Evolutionary conservation across 768 basidiomycete species (phyloP).

Genomic region (Podaxis sp.): DNA sequence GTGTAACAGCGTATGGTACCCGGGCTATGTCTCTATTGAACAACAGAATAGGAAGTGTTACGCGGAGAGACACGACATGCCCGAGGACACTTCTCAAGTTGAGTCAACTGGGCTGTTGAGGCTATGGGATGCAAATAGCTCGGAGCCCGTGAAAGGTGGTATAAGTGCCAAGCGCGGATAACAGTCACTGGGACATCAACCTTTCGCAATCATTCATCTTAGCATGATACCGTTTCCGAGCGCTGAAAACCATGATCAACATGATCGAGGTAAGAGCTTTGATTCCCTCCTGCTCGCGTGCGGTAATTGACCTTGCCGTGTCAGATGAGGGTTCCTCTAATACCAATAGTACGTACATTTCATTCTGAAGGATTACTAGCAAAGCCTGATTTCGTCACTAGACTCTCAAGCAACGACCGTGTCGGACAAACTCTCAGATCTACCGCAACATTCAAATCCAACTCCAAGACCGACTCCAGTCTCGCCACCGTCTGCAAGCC

Average conservation of each 20-base stretch:
- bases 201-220: not conserved
- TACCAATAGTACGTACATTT: not conserved
- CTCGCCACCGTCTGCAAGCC: not conserved
- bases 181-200: not conserved
- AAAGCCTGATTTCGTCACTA: not conserved
- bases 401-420: not conserved
- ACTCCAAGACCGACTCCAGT: not conserved
- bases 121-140: not conserved
- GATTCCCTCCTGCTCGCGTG: too few relatives aligned
- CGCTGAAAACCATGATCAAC: not conserved
- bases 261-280: not conserved
- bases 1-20: not conserved
- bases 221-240: not conserved
- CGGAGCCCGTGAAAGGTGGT: not conserved
- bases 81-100: not conserved
- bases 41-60: not conserved
- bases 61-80: not conserved
- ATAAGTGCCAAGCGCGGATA: not conserved
- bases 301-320: not conserved
- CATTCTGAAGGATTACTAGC: not conserved
- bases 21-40: not conserved
- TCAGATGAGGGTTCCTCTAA: not conserved
- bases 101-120: not conserved
- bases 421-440: not conserved
- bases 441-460: not conserved